Conservation (phyloP, 73 alveolate species). For the Paramecium octaurelia region DNA sequence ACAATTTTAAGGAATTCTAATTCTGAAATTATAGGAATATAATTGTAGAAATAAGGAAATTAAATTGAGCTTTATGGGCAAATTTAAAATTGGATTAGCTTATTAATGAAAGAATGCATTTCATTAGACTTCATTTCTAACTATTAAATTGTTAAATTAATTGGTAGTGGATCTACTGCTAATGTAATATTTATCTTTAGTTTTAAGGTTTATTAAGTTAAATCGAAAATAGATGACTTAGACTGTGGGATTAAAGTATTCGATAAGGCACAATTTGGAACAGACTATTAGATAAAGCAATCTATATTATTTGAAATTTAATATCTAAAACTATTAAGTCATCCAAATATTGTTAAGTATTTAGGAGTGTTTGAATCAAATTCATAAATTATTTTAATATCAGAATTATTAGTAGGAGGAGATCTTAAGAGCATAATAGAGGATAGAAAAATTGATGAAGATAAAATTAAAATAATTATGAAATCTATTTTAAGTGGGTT, state of each 20-base stretch:
- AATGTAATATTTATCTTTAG: neutral
- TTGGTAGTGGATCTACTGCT: slow-evolving; percentile 29
- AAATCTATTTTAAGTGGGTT: neutral
- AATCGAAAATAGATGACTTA: neutral
- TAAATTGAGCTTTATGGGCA: neutral
- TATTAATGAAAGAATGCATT: neutral
- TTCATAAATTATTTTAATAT: slow-evolving; percentile 16
- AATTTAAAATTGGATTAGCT: neutral
- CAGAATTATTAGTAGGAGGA: slow-evolving; percentile 37
- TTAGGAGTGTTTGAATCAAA: slow-evolving; percentile 73
- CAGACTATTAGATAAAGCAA: slow-evolving; percentile 47
- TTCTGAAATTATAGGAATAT: neutral
- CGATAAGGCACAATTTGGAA: slow-evolving; percentile 51
- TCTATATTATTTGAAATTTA: slow-evolving; percentile 71
- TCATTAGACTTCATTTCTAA: slow-evolving; percentile 9
- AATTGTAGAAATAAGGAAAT: neutral
- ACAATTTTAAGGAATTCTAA: neutral
- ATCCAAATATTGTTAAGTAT: slow-evolving; percentile 72
- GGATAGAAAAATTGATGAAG: slow-evolving; percentile 21
- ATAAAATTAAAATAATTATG: neutral
- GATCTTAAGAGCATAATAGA: neutral
- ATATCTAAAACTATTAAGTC: slow-evolving; percentile 70
- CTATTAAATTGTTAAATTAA: neutral
- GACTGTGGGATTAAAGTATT: slow-evolving; percentile 18
- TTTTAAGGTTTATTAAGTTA: slow-evolving; percentile 19